Percentiles rank a stretch among this genome's conserved stretches.
Conservation (phyloP, 2,329 filamentous ascomycete genomes). For the Paracoccidioides lutzii region DNA sequence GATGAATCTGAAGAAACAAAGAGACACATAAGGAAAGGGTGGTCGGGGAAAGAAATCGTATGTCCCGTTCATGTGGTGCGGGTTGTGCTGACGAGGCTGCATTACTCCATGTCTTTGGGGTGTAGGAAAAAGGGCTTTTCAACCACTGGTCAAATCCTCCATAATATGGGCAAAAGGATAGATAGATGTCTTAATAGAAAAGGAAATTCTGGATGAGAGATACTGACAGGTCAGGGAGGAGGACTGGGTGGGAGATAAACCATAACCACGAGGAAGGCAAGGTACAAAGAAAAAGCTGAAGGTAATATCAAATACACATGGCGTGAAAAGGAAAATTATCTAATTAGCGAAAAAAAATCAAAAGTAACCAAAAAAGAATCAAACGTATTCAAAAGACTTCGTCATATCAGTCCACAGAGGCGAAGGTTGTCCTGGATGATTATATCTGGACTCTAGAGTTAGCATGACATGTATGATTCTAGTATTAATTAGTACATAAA, state of each 20-base stretch:
- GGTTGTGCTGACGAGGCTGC: background rate
- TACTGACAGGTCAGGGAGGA: background rate
- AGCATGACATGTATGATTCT: conserved; percentile 3
- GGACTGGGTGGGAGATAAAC: conserved; percentile 9
- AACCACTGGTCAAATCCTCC: background rate
- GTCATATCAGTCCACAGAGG: conserved; percentile 90
- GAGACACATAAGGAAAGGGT: background rate
- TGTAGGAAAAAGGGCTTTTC: background rate
- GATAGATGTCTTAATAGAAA: background rate
- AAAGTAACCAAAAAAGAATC: conserved; percentile 1
- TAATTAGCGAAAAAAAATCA: conserved; percentile 4
- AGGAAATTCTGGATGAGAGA: conserved; percentile 2
- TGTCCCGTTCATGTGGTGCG: background rate
- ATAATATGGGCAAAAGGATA: conserved; percentile 4
- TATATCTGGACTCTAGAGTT: conserved; percentile 53
- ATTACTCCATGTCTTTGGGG: background rate
- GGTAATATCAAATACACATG: conserved; percentile 11
- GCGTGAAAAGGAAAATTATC: conserved; percentile 7
- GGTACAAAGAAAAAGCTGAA: background rate
- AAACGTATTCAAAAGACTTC: conserved; percentile 11
- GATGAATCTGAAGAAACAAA: too few species aligned
- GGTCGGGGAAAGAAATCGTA: background rate
- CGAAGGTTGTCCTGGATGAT: conserved; percentile 99
- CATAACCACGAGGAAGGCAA: background rate
- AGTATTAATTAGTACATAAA: background rate